These are phyloP conservation scores for Botryotinia globosa DNA, from an alignment of 2,329 filamentous ascomycete species.

Conservation along the genomic window DNA sequence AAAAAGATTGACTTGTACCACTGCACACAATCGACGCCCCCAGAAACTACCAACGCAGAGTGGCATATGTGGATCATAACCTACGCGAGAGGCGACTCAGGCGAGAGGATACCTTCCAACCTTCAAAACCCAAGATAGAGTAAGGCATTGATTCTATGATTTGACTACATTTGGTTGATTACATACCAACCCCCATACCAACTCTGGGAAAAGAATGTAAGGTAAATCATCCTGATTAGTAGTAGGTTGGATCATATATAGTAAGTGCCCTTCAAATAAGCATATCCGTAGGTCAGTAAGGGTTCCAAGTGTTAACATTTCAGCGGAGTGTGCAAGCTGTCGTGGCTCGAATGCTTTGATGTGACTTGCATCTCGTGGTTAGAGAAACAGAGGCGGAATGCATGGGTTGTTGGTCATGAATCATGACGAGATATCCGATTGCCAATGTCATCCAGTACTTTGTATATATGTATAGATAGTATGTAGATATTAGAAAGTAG, in stretches of 20 bases:
- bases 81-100: conserved; percentile 11
- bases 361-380: conserved; percentile 30
- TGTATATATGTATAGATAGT: neutral
- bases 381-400: conserved; percentile 22
- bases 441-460: neutral
- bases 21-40: conserved; percentile 5
- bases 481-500: too few species aligned
- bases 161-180: conserved; percentile 11
- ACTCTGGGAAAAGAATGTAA: neutral
- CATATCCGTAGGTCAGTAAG: conserved; percentile 12
- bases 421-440: conserved; percentile 9
- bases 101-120: neutral
- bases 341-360: conserved; percentile 38
- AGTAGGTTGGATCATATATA: conserved; percentile 16
- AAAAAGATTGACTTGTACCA: conserved; percentile 3
- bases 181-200: neutral
- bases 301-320: conserved; percentile 3
- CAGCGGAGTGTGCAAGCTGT: conserved; percentile 27
- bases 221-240: conserved; percentile 5
- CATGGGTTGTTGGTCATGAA: conserved; percentile 21
- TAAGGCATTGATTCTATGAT: neutral
- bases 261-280: neutral
- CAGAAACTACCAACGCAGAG: conserved; percentile 15
- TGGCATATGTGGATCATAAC: conserved; percentile 17
- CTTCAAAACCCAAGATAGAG: neutral